Evolutionary conservation across 164 flowering plant species (phyloP).

Genomic region (Magnolia officinalis): DNA sequence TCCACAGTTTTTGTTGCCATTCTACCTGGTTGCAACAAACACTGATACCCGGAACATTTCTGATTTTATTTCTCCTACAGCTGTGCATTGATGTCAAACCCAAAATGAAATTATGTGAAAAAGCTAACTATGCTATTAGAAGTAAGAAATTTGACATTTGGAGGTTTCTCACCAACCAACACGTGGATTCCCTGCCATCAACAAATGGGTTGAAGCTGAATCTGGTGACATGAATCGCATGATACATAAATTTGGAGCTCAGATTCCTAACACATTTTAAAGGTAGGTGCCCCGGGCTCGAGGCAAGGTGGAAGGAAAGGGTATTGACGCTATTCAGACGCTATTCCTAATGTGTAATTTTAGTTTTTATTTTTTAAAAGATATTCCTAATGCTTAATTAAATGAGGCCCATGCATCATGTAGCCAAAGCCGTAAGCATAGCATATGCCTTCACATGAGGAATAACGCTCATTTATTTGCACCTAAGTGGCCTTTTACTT

Average conservation of each 20-base stretch:
- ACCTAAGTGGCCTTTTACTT: no score
- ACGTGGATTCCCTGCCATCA: not conserved
- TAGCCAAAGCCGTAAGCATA: not conserved
- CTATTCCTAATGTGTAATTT: not conserved
- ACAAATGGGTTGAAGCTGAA: not conserved
- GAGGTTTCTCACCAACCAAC: no score
- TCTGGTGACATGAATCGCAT: not conserved
- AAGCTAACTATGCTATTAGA: no score
- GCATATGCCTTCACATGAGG: not conserved
- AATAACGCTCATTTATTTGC: no score
- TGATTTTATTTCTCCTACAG: not conserved
- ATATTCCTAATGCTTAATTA: no score
- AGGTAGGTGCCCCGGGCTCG: not conserved
- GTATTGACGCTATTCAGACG: not conserved
- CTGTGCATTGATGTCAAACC: no score
- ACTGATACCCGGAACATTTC: not conserved
- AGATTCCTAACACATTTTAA: not conserved
- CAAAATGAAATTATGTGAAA: no score
- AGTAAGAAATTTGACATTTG: no score
- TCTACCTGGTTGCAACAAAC: not conserved
- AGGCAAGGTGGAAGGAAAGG: not conserved
- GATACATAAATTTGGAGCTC: not conserved
- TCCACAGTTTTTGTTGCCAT: not conserved
- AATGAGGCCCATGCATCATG: not conserved
- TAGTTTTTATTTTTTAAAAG: no score